Evolutionary conservation across 805 yeast genomes (phyloP).

Genomic region (Kodamaea kaohsiungensis): DNA sequence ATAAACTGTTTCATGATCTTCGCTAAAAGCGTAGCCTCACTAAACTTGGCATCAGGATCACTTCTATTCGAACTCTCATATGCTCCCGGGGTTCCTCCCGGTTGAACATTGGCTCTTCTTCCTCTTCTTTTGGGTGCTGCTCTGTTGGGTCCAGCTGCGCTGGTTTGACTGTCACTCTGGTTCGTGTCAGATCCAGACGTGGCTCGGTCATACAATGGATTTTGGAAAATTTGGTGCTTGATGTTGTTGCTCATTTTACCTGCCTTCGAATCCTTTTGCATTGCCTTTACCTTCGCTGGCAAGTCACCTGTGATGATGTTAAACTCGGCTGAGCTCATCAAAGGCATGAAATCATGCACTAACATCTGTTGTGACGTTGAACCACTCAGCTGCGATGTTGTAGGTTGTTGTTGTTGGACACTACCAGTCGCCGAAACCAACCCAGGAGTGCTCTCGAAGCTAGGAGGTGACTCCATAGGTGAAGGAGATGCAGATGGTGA

Average conservation of each 20-base stretch:
- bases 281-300: conserved; percentile 22
- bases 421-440: background rate
- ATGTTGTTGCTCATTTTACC: conserved; percentile 20
- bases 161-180: conserved; percentile 19
- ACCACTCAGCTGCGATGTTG: background rate
- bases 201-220: conserved; percentile 35
- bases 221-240: conserved; percentile 43
- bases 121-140: conserved; percentile 35
- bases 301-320: conserved; percentile 41
- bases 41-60: conserved; percentile 21
- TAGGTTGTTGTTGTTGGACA: background rate
- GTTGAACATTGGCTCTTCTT: conserved; percentile 29
- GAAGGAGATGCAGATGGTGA: conserved; percentile 8
- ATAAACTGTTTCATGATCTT: conserved; percentile 44
- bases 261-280: conserved; percentile 17
- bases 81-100: conserved; percentile 4
- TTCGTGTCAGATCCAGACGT: conserved; percentile 46
- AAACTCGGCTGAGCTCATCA: conserved; percentile 38
- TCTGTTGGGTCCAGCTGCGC: conserved; percentile 6
- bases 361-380: conserved; percentile 4
- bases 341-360: conserved; percentile 45
- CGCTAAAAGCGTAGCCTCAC: conserved; percentile 41
- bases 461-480: conserved; percentile 1
- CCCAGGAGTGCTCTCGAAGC: background rate
- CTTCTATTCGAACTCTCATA: background rate